Conservation (phyloP, 768 basidiomycete species). For the Mycena belliarum region DNA sequence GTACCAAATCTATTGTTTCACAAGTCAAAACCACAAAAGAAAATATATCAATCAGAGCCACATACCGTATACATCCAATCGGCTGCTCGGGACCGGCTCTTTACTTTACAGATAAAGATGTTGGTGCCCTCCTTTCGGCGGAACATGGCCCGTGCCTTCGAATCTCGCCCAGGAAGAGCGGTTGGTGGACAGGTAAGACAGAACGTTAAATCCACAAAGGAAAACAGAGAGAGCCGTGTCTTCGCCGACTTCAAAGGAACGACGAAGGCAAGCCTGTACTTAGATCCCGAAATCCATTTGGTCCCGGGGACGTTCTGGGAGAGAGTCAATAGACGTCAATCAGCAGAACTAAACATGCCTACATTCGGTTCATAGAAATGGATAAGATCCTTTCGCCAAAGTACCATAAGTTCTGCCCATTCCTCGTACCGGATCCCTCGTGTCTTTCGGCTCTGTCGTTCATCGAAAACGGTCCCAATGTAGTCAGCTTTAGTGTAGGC, state of each 20-base stretch:
- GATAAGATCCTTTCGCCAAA: constrained; percentile 74
- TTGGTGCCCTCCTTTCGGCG: constrained; percentile 69
- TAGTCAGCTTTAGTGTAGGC: constrained; percentile 60
- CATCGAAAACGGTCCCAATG: constrained; percentile 59
- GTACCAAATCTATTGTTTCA: constrained; percentile 19
- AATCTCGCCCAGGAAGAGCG: constrained; percentile 36
- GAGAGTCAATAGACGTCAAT: constrained; percentile 13
- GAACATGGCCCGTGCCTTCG: constrained; percentile 50
- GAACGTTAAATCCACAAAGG: constrained; percentile 83
- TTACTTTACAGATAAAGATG: constrained; percentile 84
- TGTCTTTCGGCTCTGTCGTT: constrained; percentile 63
- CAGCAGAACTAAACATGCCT: constrained; percentile 26
- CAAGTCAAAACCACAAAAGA: no score
- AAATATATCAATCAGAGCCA: constrained; percentile 24
- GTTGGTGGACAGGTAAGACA: constrained; percentile 70
- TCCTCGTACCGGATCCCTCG: constrained; percentile 61
- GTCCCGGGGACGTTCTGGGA: constrained; percentile 61
- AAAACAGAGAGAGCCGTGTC: constrained; percentile 83
- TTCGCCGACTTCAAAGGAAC: constrained; percentile 66
- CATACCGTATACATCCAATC: constrained; percentile 94
- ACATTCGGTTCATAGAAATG: constrained; percentile 90
- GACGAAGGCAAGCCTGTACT: constrained; percentile 68
- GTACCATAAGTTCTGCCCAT: constrained; percentile 84
- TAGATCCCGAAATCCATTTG: constrained; percentile 69
- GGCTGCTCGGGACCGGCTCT: constrained; percentile 72